Conservation (phyloP, 306 rosid species). For the Medicago truncatula region DNA sequence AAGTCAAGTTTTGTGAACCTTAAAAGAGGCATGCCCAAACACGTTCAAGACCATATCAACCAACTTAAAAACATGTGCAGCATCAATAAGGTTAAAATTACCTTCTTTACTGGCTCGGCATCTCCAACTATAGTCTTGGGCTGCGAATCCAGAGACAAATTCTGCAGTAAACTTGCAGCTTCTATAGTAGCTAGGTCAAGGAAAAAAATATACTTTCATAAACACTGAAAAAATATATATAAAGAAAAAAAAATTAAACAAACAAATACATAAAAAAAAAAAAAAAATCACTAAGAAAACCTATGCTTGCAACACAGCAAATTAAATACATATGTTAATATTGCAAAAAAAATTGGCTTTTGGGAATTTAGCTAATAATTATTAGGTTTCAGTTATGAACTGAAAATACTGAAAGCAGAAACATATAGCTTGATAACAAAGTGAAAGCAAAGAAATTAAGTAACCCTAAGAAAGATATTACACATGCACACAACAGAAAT, state of each 20-base stretch:
- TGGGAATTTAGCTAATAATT: background rate
- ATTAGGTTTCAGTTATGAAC: background rate
- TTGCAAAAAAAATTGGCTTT: background rate
- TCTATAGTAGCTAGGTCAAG: conserved; percentile 27
- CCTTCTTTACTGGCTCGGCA: conserved; percentile 48
- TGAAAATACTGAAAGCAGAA: conserved; percentile 8
- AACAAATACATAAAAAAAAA: background rate
- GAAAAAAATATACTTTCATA: conserved; percentile 6
- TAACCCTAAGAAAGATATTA: conserved; percentile 12
- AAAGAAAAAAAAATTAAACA: background rate
- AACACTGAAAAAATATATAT: conserved; percentile 1
- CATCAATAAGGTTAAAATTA: conserved; percentile 9
- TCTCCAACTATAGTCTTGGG: conserved; percentile 41
- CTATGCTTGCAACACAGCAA: background rate
- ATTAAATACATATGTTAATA: background rate
- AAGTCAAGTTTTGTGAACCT: background rate
- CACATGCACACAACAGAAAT: background rate
- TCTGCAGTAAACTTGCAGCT: conserved; percentile 56
- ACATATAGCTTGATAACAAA: background rate
- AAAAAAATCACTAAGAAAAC: background rate
- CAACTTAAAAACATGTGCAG: background rate
- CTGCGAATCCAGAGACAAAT: conserved; percentile 51
- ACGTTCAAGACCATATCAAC: background rate
- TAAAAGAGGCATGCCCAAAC: background rate
- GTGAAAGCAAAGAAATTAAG: background rate